Evolutionary conservation across 805 yeast species (phyloP).

Genomic region (Candida stauntonica): DNA sequence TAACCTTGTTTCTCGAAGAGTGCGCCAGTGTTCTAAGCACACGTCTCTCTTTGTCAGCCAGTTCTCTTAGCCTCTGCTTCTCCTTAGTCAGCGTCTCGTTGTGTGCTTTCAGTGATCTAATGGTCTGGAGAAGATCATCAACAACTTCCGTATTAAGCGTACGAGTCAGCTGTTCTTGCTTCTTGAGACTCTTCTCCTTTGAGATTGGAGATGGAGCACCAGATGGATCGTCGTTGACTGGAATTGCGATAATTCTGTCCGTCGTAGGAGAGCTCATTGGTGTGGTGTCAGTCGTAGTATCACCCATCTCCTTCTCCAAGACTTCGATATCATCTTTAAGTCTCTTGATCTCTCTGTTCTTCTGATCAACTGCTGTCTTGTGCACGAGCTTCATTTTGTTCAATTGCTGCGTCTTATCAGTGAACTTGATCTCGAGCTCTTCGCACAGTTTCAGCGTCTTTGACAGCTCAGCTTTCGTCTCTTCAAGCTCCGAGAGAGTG

Average conservation of each 20-base stretch:
- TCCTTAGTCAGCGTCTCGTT: constrained; percentile 11
- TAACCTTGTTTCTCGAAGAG: constrained; percentile 14
- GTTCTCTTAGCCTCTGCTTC: constrained; percentile 8
- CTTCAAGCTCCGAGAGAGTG: too few relatives aligned
- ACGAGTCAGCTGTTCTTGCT: not conserved
- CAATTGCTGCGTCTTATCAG: constrained; percentile 8
- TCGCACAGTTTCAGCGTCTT: constrained; percentile 1
- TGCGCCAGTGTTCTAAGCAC: constrained; percentile 18
- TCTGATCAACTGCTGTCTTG: constrained; percentile 14
- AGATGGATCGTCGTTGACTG: too few relatives aligned
- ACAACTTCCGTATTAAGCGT: constrained; percentile 15
- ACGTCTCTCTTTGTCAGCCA: constrained; percentile 17
- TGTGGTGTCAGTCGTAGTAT: constrained; percentile 1
- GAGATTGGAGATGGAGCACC: too few relatives aligned
- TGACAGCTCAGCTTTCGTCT: constrained; percentile 3
- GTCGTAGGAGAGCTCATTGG: not conserved
- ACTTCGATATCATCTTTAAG: constrained; percentile 11
- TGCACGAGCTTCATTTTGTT: constrained; percentile 13
- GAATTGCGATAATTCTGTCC: not conserved
- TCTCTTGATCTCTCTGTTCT: constrained; percentile 10
- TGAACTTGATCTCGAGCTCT: constrained; percentile 11
- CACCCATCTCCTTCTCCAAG: constrained; percentile 8
- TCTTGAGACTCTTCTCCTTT: too few relatives aligned
- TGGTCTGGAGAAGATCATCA: constrained; percentile 19
- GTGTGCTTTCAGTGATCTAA: constrained; percentile 18